Evolutionary conservation across 345 rosid species (phyloP), one percentile per base, ranked within the genome.

Genomic region (Hibiscus trionum): DNA sequence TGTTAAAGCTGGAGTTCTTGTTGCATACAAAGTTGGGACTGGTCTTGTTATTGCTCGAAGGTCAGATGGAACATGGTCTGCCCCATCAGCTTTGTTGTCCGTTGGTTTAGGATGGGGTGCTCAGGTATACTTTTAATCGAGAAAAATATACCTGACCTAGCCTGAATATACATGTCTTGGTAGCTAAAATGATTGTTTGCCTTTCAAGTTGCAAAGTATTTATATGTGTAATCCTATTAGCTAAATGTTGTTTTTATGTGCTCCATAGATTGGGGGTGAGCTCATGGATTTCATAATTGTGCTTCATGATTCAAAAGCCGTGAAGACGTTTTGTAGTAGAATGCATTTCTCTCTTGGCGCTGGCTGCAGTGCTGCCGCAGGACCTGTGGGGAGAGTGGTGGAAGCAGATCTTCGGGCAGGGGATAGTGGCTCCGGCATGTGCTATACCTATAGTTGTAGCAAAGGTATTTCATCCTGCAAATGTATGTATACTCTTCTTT

Each of bases 51-150:
- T 92, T 75, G 84, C 97, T 66, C 87, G 92, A 76, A 89, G 91
- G 72, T 80, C 85, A 19, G 93, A 92, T 75, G 97, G 99, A 70
- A 87, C 98, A 65, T 95, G 99, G 99, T 95, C 97, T 75, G 98
- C 99, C 67, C 99, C 99, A 58, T 92, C 98, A 44, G 97, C 98
- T 5, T 79, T 92, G 75, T 70, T 83, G 17, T 95, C 96, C 3
- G 85, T 70, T 69, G 99, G 99, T 70, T 75, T 95, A 66, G 98
- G 98, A 67, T 95, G 99, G 99, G 99, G 99, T 78, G 97, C 99
- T 75, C 99, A 93, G 97, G 99, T 92, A 76, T 79, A 61, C 52
- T 33, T 47, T 24, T 9, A 1, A 12, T 14, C 19, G 39, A 9
- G 37, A 58, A n/a, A 37, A 14, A 24, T 14, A 15, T 46, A 27